These are phyloP conservation scores for Verruconis gallopava DNA, from an alignment of 2,329 filamentous ascomycete genomes.

Conservation along the genomic window DNA sequence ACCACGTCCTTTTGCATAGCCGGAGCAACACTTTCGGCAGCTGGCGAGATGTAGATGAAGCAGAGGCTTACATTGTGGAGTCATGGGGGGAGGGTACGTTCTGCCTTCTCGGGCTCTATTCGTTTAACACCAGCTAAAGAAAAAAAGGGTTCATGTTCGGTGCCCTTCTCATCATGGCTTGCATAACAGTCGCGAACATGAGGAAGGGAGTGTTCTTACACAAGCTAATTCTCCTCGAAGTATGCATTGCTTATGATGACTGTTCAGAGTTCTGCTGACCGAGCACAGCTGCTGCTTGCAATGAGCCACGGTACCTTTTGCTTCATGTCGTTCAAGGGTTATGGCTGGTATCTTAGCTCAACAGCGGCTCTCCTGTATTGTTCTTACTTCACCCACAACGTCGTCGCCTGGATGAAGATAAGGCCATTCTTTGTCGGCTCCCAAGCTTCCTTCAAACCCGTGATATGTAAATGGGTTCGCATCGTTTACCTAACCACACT, in stretches of 20 bases:
- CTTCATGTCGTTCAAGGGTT: conserved; percentile 42
- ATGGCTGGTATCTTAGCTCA: conserved; percentile 51
- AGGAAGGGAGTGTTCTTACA: conserved; percentile 33
- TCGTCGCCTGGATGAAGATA: conserved; percentile 56
- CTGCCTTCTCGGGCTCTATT: neutral
- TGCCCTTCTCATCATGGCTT: conserved; percentile 30
- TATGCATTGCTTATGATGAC: conserved; percentile 14
- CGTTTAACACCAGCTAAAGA: neutral
- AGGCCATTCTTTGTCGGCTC: conserved; percentile 42
- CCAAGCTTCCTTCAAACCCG: conserved; percentile 3
- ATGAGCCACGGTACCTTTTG: conserved; percentile 43
- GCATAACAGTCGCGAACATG: conserved; percentile 37
- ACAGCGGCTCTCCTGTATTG: conserved; percentile 47
- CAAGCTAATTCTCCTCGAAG: conserved; percentile 38
- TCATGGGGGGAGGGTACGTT: conserved; percentile 4
- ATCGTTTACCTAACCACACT: conserved; percentile 25
- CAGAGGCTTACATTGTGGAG: conserved; percentile 7
- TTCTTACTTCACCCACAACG: conserved; percentile 53
- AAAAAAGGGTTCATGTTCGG: conserved; percentile 9
- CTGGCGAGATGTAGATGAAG: conserved; percentile 3
- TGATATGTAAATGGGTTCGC: neutral
- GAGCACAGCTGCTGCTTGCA: conserved; percentile 37
- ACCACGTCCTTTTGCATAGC: neutral
- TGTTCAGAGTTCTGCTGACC: neutral
- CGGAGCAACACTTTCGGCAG: conserved; percentile 5